Evolutionary conservation across 805 yeast genomes (phyloP).

Genomic region (Myxozyma geophila): DNA sequence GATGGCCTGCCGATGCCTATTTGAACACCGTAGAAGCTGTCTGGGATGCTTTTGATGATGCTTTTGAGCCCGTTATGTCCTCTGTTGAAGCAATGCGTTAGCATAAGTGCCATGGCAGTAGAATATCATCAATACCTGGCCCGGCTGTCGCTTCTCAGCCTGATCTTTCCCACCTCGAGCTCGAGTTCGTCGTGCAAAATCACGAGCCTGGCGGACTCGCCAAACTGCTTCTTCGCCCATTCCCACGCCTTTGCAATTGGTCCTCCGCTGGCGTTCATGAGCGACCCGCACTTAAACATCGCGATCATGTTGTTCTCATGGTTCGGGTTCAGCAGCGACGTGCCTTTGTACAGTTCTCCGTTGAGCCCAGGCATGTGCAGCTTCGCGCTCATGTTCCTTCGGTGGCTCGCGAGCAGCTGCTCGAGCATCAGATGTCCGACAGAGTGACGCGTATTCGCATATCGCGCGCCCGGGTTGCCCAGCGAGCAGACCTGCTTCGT

Average conservation of each 20-base stretch:
- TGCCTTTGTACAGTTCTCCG: constrained; percentile 36
- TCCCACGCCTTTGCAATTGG: constrained; percentile 57
- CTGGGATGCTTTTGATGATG: constrained; percentile 50
- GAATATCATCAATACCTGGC: constrained; percentile 45
- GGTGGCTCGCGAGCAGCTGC: constrained; percentile 30
- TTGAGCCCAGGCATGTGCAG: constrained; percentile 15
- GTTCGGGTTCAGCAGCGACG: constrained; percentile 39
- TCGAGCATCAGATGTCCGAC: constrained; percentile 69
- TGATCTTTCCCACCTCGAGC: constrained; percentile 65
- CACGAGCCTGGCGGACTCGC: constrained; percentile 52
- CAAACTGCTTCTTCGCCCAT: constrained; percentile 41
- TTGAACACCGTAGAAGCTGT: constrained; percentile 52
- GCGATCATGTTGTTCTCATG: constrained; percentile 39
- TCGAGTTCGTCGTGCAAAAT: constrained; percentile 82
- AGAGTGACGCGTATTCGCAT: constrained; percentile 70
- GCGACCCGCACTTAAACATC: constrained; percentile 59
- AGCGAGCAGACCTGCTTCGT: constrained; percentile 53
- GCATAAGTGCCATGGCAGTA: background rate
- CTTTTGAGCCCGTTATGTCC: constrained; percentile 87
- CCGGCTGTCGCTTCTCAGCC: constrained; percentile 62
- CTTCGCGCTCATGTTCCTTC: constrained; percentile 15
- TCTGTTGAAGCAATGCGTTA: constrained; percentile 47
- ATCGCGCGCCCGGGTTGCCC: constrained; percentile 77
- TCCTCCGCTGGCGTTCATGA: constrained; percentile 75
- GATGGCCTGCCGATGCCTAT: constrained; percentile 79